A percentile compares a stretch with the other conserved stretches of the same genome.
These are phyloP conservation scores for Massospora cicadina DNA, from an alignment of 371 early-diverging fungal species.

Conservation along the genomic window DNA sequence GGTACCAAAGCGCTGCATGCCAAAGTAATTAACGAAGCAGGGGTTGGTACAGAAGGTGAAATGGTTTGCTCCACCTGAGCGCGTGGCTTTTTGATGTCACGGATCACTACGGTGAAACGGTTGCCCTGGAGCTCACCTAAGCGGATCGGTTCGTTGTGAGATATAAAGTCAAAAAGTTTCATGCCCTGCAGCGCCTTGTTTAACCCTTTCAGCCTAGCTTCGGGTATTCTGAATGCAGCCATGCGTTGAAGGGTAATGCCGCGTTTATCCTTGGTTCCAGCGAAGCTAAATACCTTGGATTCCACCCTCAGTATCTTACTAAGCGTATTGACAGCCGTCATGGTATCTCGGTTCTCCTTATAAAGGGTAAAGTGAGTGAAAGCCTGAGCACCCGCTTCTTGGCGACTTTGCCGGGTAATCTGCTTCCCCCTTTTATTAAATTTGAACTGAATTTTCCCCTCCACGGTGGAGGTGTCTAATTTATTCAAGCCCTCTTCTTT, in stretches of 20 bases:
- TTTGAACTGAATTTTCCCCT: slow-evolving; percentile 22
- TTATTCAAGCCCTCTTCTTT: slow-evolving; percentile 24
- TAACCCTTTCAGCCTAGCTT: slow-evolving; percentile 32
- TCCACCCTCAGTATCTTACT: slow-evolving; percentile 25
- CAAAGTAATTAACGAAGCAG: slow-evolving; percentile 97
- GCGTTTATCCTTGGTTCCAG: slow-evolving; percentile 98
- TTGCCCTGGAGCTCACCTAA: slow-evolving; percentile 82
- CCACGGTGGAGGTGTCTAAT: slow-evolving; percentile 26
- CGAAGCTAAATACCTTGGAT: slow-evolving; percentile 52
- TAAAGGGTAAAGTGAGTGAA: slow-evolving; percentile 66
- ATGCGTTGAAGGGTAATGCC: slow-evolving; percentile 87
- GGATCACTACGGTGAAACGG: slow-evolving; percentile 34
- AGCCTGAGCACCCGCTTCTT: slow-evolving; percentile 34
- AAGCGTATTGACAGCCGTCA: slow-evolving; percentile 52
- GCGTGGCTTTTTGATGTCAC: neutral
- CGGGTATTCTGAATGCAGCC: slow-evolving; percentile 42
- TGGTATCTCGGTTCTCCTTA: slow-evolving; percentile 82
- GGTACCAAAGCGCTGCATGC: slow-evolving; percentile 96
- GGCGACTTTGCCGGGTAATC: slow-evolving; percentile 17
- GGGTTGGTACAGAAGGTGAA: slow-evolving; percentile 27
- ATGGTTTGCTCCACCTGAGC: neutral
- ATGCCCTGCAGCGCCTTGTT: slow-evolving; percentile 37
- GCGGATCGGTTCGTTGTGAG: slow-evolving; percentile 32
- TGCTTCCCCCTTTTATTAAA: slow-evolving; percentile 13
- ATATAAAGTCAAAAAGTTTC: slow-evolving; percentile 60